phyloP scores from a whole-genome alignment of 305 asterid species.

The Solanum chacoense region DNA sequence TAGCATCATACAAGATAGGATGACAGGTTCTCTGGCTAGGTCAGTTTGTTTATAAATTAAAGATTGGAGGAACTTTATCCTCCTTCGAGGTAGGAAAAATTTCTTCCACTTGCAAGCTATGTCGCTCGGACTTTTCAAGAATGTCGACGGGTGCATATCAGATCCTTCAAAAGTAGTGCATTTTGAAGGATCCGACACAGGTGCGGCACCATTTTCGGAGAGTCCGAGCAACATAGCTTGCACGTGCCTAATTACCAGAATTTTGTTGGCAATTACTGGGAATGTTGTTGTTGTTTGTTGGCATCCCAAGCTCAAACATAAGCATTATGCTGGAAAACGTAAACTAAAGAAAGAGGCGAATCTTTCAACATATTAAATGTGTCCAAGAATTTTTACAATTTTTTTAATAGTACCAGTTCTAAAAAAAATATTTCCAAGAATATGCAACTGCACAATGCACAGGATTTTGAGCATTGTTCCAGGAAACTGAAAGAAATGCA shows the following conservation, averaged over 20 bases:
- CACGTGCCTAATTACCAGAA: not conserved
- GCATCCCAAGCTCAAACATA: not conserved
- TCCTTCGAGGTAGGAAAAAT: not conserved
- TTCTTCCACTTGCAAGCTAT: not conserved
- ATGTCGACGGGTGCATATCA: not conserved
- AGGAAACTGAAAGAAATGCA: conserved; percentile 1
- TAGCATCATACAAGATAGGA: not conserved
- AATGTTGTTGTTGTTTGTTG: not conserved
- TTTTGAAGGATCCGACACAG: not conserved
- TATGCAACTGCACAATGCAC: conserved; percentile 18
- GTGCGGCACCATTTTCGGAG: not conserved
- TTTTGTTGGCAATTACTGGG: not conserved
- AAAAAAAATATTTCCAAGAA: not conserved
- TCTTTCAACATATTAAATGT: not conserved
- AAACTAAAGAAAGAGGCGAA: not conserved
- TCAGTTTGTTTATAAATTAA: not conserved
- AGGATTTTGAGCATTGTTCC: not conserved
- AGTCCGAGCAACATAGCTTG: not conserved
- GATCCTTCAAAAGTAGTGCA: not conserved
- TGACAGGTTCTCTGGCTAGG: not conserved
- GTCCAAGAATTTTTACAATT: not conserved
- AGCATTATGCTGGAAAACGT: not conserved
- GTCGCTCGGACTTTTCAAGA: not conserved
- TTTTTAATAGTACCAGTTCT: not conserved
- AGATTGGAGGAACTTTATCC: not conserved